phyloP scores from a whole-genome alignment of 2,329 filamentous ascomycete genomes.

The Diaporthe sp. region DNA sequence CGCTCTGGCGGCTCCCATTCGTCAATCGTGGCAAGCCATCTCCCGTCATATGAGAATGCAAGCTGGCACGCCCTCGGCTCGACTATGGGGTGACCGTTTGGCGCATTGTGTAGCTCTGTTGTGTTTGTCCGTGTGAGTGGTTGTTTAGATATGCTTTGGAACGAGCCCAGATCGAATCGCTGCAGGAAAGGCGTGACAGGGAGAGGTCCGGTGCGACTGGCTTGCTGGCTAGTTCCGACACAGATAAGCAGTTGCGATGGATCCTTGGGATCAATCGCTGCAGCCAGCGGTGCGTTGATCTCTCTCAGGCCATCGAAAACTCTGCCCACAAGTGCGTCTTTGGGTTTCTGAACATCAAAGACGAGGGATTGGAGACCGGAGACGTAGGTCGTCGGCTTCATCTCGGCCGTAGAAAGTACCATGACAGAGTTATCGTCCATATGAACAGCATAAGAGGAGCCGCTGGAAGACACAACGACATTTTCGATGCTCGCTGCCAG shows the following conservation, averaged over 20 bases:
- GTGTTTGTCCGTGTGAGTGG: slow-evolving; percentile 89
- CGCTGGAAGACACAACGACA: slow-evolving; percentile 83
- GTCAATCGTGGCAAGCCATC: slow-evolving; percentile 93
- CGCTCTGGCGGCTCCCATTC: slow-evolving; percentile 84
- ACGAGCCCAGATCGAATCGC: slow-evolving; percentile 85
- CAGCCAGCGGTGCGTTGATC: slow-evolving; percentile 67
- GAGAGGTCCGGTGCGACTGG: slow-evolving; percentile 63
- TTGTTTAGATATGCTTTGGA: slow-evolving; percentile 86
- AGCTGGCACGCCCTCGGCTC: slow-evolving; percentile 85
- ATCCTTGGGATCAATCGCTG: slow-evolving; percentile 72
- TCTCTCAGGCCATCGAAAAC: slow-evolving; percentile 61
- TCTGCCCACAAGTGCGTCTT: slow-evolving; percentile 67
- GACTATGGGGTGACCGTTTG: slow-evolving; percentile 77
- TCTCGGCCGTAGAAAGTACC: slow-evolving; percentile 89
- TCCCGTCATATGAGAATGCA: slow-evolving; percentile 82
- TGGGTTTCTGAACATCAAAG: slow-evolving; percentile 62
- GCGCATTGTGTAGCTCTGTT: slow-evolving; percentile 83
- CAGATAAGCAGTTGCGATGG: slow-evolving; percentile 77
- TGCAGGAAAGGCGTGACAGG: slow-evolving; percentile 76
- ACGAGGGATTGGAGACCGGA: slow-evolving; percentile 81
- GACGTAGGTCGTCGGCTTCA: slow-evolving; percentile 86
- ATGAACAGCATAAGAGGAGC: slow-evolving; percentile 86
- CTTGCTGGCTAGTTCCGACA: slow-evolving; percentile 73
- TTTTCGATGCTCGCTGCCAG: slow-evolving; percentile 87
- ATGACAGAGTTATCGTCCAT: slow-evolving; percentile 94